phyloP scores from a whole-genome alignment of 441 rosid species.

The Pelargonium fulgidum region DNA sequence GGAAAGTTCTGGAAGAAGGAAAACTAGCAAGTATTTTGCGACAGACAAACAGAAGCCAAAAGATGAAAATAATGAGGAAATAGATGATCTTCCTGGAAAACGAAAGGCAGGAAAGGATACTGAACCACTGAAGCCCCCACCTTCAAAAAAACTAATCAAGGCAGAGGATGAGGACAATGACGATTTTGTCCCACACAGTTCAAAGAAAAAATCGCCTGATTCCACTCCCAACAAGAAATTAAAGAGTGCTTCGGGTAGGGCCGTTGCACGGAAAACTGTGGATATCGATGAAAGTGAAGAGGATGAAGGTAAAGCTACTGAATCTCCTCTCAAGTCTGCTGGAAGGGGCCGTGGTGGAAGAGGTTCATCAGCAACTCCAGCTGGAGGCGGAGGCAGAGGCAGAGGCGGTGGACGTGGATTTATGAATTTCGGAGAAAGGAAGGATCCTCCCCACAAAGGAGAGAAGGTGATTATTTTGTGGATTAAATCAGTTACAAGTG shows the following conservation, averaged over 20 bases:
- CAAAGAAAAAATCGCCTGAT: slow-evolving; percentile 41
- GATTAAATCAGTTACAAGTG: slow-evolving; percentile 11
- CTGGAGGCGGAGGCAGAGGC: slow-evolving; percentile 64
- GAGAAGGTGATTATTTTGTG: slow-evolving; percentile 54
- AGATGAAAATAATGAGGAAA: slow-evolving; percentile 36
- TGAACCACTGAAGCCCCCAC: slow-evolving; percentile 39
- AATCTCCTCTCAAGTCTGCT: slow-evolving; percentile 52
- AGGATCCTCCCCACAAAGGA: slow-evolving; percentile 98
- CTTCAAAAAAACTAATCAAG: slow-evolving; percentile 43
- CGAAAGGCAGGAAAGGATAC: slow-evolving; percentile 46
- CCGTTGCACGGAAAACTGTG: slow-evolving; percentile 42
- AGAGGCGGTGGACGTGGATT: slow-evolving; percentile 90
- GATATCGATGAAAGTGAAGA: slow-evolving; percentile 47
- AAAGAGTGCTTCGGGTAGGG: slow-evolving; percentile 68
- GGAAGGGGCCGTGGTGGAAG: slow-evolving; percentile 88
- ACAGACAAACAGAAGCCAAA: slow-evolving; percentile 51
- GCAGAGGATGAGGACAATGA: slow-evolving; percentile 35
- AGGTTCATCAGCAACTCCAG: slow-evolving; percentile 47
- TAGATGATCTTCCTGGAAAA: slow-evolving; percentile 51
- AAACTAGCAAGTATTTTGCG: slow-evolving; percentile 92
- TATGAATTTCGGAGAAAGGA: slow-evolving; percentile 91
- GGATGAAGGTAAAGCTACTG: slow-evolving; percentile 43
- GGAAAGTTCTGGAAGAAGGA: slow-evolving; percentile 57
- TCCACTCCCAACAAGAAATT: slow-evolving; percentile 63
- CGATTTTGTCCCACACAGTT: slow-evolving; percentile 52